Conservation (phyloP, 768 basidiomycete species). For the Fomitopsis pulvina region DNA sequence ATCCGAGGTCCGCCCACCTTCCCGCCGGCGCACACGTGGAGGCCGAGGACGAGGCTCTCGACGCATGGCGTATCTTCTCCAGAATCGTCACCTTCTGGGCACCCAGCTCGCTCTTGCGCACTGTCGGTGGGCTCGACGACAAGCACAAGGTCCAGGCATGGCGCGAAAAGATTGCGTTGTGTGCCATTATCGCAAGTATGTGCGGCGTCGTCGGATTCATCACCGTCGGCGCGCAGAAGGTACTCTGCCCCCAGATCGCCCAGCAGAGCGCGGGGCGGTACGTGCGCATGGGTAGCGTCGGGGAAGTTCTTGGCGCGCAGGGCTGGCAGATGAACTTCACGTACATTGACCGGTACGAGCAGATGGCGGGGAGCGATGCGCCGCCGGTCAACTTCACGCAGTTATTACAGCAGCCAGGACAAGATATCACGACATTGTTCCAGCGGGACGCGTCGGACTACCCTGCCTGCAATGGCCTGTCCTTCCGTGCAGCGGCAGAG, state of each 20-base stretch:
- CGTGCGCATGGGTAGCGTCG: slow-evolving; percentile 44
- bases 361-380: slow-evolving; percentile 21
- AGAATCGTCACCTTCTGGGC: slow-evolving; percentile 87
- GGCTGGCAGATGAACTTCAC: slow-evolving; percentile 77
- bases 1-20: slow-evolving; percentile 52
- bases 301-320: slow-evolving; percentile 66
- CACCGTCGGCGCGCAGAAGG: slow-evolving; percentile 90
- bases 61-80: slow-evolving; percentile 80
- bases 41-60: slow-evolving; percentile 31
- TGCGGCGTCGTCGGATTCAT: slow-evolving; percentile 83
- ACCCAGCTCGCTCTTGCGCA: slow-evolving; percentile 66
- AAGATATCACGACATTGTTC: slow-evolving; percentile 89
- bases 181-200: slow-evolving; percentile 74
- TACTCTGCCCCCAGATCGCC: slow-evolving; percentile 70
- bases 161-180: slow-evolving; percentile 95
- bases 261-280: slow-evolving; percentile 37
- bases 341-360: slow-evolving; percentile 26
- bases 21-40: slow-evolving; percentile 30
- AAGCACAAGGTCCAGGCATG: slow-evolving; percentile 79
- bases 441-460: slow-evolving; percentile 62
- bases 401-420: slow-evolving; percentile 57
- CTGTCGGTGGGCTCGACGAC: slow-evolving; percentile 78
- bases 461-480: slow-evolving; percentile 52
- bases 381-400: slow-evolving; percentile 49
- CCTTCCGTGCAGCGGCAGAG: slow-evolving; percentile 66